A percentile compares a stretch with the other conserved stretches of the same genome.
These are phyloP conservation scores for Leccinum disarticulatum DNA, from an alignment of 768 basidiomycete species.

Conservation along the genomic window DNA sequence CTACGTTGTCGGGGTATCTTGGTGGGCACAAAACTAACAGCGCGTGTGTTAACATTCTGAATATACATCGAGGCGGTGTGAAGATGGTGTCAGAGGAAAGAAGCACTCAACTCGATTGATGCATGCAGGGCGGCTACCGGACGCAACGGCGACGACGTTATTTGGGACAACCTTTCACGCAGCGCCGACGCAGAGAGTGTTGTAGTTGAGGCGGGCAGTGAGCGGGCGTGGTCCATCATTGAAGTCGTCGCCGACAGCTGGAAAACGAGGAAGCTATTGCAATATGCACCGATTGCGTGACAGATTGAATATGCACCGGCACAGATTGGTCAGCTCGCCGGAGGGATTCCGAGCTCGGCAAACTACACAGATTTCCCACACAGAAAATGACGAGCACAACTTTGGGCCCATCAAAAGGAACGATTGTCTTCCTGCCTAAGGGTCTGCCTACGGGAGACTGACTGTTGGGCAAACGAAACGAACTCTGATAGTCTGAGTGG, in stretches of 20 bases:
- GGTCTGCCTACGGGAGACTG: too few relatives aligned
- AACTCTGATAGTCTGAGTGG: too few relatives aligned
- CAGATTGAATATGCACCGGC: neutral
- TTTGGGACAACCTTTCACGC: slow-evolving; percentile 58
- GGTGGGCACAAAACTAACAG: slow-evolving; percentile 75
- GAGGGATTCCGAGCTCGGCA: too few relatives aligned
- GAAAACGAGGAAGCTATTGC: neutral
- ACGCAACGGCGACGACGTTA: slow-evolving; percentile 56
- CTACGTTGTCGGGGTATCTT: slow-evolving; percentile 83
- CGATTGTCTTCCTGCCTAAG: too few relatives aligned
- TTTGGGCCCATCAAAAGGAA: too few relatives aligned
- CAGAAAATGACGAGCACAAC: too few relatives aligned
- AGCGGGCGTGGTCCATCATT: slow-evolving; percentile 35
- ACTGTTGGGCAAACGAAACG: too few relatives aligned
- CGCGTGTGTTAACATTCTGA: slow-evolving; percentile 2
- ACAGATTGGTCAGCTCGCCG: neutral
- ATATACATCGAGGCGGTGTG: neutral
- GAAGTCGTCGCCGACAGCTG: slow-evolving; percentile 4
- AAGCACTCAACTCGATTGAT: slow-evolving; percentile 65
- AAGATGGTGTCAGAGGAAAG: neutral
- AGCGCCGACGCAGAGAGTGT: slow-evolving; percentile 61
- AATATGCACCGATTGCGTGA: neutral
- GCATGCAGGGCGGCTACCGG: slow-evolving; percentile 67
- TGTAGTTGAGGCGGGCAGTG: slow-evolving; percentile 42
- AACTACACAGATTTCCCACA: too few relatives aligned